Evolutionary conservation across 2,329 filamentous ascomycete species (phyloP).

Genomic region (Tolypocladium inflatum): DNA sequence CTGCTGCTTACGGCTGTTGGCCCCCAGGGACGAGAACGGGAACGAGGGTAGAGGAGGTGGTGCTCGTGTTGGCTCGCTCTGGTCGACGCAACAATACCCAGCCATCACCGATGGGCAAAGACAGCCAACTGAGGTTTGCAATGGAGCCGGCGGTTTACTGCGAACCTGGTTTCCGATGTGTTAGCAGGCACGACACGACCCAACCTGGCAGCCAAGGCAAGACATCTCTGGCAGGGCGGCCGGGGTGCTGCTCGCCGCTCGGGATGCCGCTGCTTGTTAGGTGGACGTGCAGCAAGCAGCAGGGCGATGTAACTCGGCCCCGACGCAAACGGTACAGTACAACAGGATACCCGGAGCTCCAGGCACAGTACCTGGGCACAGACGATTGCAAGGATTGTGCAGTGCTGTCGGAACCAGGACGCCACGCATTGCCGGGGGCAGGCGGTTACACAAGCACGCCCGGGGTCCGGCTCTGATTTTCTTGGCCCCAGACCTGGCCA

Average conservation of each 20-base stretch:
- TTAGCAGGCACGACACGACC: slow-evolving; percentile 1
- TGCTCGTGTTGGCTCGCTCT: not conserved
- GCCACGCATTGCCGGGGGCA: slow-evolving; percentile 12
- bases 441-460: slow-evolving; percentile 10
- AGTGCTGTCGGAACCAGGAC: slow-evolving; percentile 13
- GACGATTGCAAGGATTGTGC: slow-evolving; percentile 9
- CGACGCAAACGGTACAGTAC: slow-evolving; percentile 12
- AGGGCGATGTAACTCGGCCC: slow-evolving; percentile 7
- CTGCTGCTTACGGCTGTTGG: slow-evolving; percentile 3
- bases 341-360: slow-evolving; percentile 10
- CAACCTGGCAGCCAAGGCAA: slow-evolving; percentile 4
- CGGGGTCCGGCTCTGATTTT: slow-evolving; percentile 6
- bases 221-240: slow-evolving; percentile 7
- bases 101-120: not conserved
- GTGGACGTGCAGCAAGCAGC: slow-evolving; percentile 8
- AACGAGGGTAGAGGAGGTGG: not conserved
- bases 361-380: slow-evolving; percentile 9
- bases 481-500: slow-evolving; percentile 3
- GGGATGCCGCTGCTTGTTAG: slow-evolving; percentile 9
- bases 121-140: not conserved
- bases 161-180: slow-evolving; percentile 2
- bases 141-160: not conserved
- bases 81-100: not conserved
- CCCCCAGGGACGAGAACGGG: not conserved
- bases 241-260: slow-evolving; percentile 5